Conservation (phyloP, 2,329 filamentous ascomycete genomes). For the Sclerotinia subarctica region DNA sequence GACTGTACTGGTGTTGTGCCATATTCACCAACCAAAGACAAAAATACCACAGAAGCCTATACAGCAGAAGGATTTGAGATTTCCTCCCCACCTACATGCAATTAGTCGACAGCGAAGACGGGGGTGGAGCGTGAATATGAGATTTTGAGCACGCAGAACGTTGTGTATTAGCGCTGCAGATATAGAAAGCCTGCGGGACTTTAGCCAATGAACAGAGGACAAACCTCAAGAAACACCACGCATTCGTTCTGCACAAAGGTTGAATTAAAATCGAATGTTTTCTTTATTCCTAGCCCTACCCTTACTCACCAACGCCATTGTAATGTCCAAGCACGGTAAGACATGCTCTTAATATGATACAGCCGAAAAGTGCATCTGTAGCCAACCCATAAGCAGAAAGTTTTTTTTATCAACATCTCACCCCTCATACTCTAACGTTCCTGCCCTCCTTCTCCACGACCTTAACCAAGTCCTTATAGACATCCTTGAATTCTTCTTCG, state of each 20-base stretch:
- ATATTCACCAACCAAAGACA: not conserved
- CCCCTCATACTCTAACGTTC: constrained; percentile 42
- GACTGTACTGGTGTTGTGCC: not conserved
- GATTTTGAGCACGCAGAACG: not conserved
- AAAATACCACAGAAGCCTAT: not conserved
- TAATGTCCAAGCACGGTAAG: constrained; percentile 20
- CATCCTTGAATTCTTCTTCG: constrained; percentile 59
- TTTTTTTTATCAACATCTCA: not conserved
- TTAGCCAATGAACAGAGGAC: not conserved
- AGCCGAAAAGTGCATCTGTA: constrained; percentile 19
- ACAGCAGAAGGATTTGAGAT: not conserved
- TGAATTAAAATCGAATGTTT: constrained; percentile 17
- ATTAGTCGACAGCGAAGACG: not conserved
- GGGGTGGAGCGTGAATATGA: not conserved
- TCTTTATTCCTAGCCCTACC: constrained; percentile 20
- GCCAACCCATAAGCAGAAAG: constrained; percentile 15
- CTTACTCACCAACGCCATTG: constrained; percentile 22
- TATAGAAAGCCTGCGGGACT: not conserved
- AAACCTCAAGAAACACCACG: not conserved
- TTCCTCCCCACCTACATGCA: not conserved
- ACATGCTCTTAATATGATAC: constrained; percentile 24
- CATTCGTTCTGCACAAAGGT: not conserved
- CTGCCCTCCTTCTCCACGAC: constrained; percentile 62
- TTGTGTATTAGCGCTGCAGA: not conserved
- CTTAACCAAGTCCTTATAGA: constrained; percentile 64